These are phyloP conservation scores for Bullera alba DNA, from an alignment of 768 basidiomycete species.

Conservation along the genomic window DNA sequence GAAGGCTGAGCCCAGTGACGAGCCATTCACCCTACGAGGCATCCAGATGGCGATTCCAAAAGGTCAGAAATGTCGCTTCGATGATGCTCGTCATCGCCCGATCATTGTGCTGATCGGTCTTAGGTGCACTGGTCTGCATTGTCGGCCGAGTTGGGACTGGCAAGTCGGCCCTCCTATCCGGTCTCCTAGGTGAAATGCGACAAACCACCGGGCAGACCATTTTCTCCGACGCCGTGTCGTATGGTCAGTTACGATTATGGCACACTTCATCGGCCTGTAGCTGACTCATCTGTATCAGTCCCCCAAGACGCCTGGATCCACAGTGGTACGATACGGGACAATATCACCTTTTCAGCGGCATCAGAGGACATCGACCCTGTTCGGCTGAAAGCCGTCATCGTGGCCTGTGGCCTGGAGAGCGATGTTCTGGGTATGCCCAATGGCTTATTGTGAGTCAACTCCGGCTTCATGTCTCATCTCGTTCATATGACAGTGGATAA, in stretches of 20 bases:
- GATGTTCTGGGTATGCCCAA: constrained; percentile 29
- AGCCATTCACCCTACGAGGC: constrained; percentile 49
- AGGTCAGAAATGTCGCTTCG: constrained; percentile 43
- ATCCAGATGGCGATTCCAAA: constrained; percentile 51
- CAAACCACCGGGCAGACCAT: constrained; percentile 19
- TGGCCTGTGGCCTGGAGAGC: constrained; percentile 34
- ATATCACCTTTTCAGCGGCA: constrained; percentile 37
- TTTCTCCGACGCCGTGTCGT: constrained; percentile 35
- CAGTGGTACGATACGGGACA: constrained; percentile 17
- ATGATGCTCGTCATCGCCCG: neutral
- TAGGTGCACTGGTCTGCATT: constrained; percentile 38
- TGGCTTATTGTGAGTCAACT: constrained; percentile 34
- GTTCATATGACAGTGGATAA: constrained; percentile 36
- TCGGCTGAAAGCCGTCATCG: constrained; percentile 20
- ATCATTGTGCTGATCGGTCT: neutral
- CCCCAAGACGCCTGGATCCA: constrained; percentile 3
- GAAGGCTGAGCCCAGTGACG: neutral
- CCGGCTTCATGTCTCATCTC: constrained; percentile 9
- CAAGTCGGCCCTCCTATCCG: constrained; percentile 40
- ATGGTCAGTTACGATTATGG: no score
- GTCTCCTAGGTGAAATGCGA: constrained; percentile 41
- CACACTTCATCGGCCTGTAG: no score
- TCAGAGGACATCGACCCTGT: constrained; percentile 12
- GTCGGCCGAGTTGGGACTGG: constrained; percentile 42
- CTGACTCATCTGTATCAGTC: constrained; percentile 24